Conservation (phyloP, 768 basidiomycete species). For the Lactifluus piperatus region DNA sequence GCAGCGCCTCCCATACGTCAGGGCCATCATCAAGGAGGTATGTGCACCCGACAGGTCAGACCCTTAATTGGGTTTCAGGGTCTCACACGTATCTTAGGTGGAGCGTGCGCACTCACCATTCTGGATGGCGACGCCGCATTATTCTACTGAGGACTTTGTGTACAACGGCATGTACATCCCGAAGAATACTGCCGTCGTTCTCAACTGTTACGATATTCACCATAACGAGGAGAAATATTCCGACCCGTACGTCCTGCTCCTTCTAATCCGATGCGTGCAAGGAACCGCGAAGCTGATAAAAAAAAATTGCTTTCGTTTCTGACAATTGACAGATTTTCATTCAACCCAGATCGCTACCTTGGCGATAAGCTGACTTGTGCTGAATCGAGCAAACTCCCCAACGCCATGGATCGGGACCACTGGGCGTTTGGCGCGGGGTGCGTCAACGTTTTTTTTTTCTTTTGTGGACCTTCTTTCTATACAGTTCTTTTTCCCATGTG, state of each 20-base stretch:
- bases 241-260: constrained; percentile 28
- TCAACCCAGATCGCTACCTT: constrained; percentile 40
- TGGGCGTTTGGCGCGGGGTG: constrained; percentile 46
- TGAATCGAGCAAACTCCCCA: constrained; percentile 35
- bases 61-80: background rate
- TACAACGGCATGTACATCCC: constrained; percentile 28
- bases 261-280: too few relatives aligned
- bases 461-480: too few relatives aligned
- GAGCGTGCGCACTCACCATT: constrained; percentile 24
- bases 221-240: constrained; percentile 30
- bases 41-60: background rate
- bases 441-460: constrained; percentile 14
- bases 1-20: constrained; percentile 23
- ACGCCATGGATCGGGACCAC: constrained; percentile 39
- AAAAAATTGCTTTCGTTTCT: background rate
- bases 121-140: constrained; percentile 27
- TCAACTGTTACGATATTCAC: constrained; percentile 25
- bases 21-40: constrained; percentile 26
- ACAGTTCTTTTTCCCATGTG: too few relatives aligned
- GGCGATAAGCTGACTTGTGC: constrained; percentile 31
- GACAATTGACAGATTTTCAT: constrained; percentile 17
- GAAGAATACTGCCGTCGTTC: constrained; percentile 24
- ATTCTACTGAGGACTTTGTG: constrained; percentile 25
- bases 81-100: constrained; percentile 15
- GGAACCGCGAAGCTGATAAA: background rate